A percentile compares a stretch with the other conserved stretches of the same genome.
phyloP scores from a whole-genome alignment of 305 asterid genomes.

The Fraxinus floribunda region DNA sequence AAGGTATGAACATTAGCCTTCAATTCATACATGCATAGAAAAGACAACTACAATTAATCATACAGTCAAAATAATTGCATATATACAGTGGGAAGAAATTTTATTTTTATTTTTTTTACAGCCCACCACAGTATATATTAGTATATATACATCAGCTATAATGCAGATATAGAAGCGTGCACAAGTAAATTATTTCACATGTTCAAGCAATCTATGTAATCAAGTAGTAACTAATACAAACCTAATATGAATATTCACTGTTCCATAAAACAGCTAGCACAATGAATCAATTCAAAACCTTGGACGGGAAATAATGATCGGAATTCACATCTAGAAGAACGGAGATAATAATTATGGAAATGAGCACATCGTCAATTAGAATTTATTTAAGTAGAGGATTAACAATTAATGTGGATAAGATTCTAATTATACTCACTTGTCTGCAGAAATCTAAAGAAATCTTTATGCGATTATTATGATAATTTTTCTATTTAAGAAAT shows the following conservation, averaged over 20 bases:
- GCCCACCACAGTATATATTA: background rate
- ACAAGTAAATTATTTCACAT: background rate
- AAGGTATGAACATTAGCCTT: background rate
- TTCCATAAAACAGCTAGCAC: slow-evolving; percentile 19
- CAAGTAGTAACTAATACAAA: slow-evolving; percentile 1
- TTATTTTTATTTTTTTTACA: background rate
- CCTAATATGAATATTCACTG: slow-evolving; percentile 6
- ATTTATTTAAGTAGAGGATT: background rate
- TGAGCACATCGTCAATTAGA: background rate
- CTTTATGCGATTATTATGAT: background rate
- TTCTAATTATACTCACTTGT: slow-evolving; percentile 20
- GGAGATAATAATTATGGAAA: background rate
- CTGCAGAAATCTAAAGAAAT: slow-evolving; percentile 1
- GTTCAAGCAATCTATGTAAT: background rate
- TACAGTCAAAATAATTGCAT: background rate
- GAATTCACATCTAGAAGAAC: background rate
- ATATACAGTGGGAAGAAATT: background rate
- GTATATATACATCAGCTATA: background rate
- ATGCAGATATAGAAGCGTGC: background rate
- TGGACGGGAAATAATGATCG: slow-evolving; percentile 11
- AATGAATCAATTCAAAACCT: background rate
- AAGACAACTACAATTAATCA: background rate
- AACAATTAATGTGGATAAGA: background rate
- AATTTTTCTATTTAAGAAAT: background rate
- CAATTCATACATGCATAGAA: background rate